Evolutionary conservation across 2,329 filamentous ascomycete species (phyloP), one percentile per base, ranked within the genome.

Genomic region (Ophidiomyces ophidiicola): DNA sequence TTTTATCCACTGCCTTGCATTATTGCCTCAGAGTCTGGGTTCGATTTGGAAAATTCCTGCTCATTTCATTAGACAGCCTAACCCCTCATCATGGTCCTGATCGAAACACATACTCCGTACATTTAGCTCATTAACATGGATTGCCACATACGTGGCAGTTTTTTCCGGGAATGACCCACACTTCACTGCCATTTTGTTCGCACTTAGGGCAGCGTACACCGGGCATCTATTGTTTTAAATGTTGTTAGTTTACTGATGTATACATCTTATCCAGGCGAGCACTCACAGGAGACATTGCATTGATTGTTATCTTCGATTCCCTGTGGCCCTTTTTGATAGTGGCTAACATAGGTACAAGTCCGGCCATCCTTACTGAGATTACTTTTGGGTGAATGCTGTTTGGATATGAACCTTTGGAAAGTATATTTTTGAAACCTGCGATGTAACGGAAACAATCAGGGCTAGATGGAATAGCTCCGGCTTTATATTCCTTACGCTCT

Each of bases 161-260:
- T 43, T 64, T 65, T n/a, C 63, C 63, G 4, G 63, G 62, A 39
- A 66, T 66, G 2, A 66, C 63, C 63, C 63, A 66, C 17, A 55
- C 51, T 46, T 63, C 61, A 37, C 57, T 48, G 17, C 61, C 60
- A 5, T 54, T 40, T 2, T 43, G 44, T 35, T 49, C 41, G 41
- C 63, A 66, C 12, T 46, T 59, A 20, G 61, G 61, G 42, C 63
- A 66, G 20, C 56, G 54, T 14, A 63, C 56, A 44, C 63, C 63
- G n/a, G 62, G 60, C 63, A 66, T 64, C 62, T 66, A 44, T 2
- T 2, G 18, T 26, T 7, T 26, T 7, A 17, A 31, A 20, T 29
- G 7, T 12, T 24, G 30, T 31, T 26, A 32, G 18, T 7, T 3
- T n/a, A n/a, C 14, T 11, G 15, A 19, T 10, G 18, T 15, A 19